Base-by-base conservation (phyloP, 345 rosid species). In the Firmiana major region DNA sequence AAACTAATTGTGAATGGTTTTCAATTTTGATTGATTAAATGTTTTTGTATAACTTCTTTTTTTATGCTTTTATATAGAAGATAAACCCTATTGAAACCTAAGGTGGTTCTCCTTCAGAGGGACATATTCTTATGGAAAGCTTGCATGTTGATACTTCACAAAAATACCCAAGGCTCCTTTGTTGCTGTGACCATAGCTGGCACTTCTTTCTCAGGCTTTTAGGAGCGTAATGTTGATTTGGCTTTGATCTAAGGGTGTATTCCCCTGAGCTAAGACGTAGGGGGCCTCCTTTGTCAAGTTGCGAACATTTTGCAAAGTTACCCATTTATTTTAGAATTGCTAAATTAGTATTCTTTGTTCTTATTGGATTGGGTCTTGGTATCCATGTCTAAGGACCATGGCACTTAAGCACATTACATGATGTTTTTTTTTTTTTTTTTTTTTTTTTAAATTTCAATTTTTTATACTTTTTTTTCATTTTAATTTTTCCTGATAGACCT, bases 21-120 rank as follows among this genome's bases (percentile, higher is more conserved):
- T 63, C n/a, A 36, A 22, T 40, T 63, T 63, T 63, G 43, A 48
- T 69, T 26, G 58, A 46, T 69, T 69, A 69, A 69, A 69, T 46
- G 13, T 46, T 7, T 7, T 69, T 10, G 19, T 31, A 26, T 69
- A 15, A 24, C 57, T 48, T 69, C 3, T 4, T 48, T 43, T 26
- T 16, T 69, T 69, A 31, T n/a, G n/a, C n/a, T n/a, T 3, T 69
- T 67, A 43, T 28, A 12, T 67, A 40, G 49, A 64, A 45, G 71
- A 65, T 65, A 67, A 45, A 67, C 72, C 59, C 59, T 54, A 51
- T 16, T 49, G 6, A 54, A 54, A 54, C 59, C 59, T 45, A 22
- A 43, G 36, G 36, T 43, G 71, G 71, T 43, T 1, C 54, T 67
- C 3, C 36, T 12, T 22, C 36, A 24, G 12, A 45, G 55, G 21